Conservation (phyloP, 768 basidiomycete species). For the Arthromyces matolae region DNA sequence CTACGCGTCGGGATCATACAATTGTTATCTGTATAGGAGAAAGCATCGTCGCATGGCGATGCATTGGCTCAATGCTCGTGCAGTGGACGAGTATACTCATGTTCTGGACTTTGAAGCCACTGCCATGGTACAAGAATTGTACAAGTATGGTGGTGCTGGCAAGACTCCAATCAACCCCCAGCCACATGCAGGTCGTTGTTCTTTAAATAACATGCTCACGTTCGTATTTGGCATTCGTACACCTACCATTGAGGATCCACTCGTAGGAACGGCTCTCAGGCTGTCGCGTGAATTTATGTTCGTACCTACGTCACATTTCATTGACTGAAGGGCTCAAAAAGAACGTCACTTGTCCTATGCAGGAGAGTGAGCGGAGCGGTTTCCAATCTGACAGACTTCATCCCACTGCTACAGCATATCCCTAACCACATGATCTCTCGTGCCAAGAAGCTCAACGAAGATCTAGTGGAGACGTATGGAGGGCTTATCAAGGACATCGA, state of each 20-base stretch:
- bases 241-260: conserved; percentile 32
- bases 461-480: conserved; percentile 35
- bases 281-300: conserved; percentile 45
- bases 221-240: no score
- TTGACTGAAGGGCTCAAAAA: conserved; percentile 1
- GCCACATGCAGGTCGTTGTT: no score
- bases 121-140: no score
- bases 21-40: conserved; percentile 24
- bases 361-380: conserved; percentile 42
- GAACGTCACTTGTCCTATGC: conserved; percentile 1
- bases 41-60: conserved; percentile 38
- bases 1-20: not conserved
- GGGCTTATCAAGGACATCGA: conserved; percentile 36
- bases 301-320: conserved; percentile 18
- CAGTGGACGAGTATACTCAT: no score
- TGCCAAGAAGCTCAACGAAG: conserved; percentile 35
- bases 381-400: conserved; percentile 43
- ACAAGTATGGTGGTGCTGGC: no score
- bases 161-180: no score
- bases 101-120: no score
- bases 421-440: conserved; percentile 36
- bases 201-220: no score
- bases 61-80: no score
- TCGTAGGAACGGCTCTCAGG: conserved; percentile 32
- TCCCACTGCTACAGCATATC: conserved; percentile 37